Conservation (phyloP, 352 stramenopile genomes). For the Globisporangium carolinianum region DNA sequence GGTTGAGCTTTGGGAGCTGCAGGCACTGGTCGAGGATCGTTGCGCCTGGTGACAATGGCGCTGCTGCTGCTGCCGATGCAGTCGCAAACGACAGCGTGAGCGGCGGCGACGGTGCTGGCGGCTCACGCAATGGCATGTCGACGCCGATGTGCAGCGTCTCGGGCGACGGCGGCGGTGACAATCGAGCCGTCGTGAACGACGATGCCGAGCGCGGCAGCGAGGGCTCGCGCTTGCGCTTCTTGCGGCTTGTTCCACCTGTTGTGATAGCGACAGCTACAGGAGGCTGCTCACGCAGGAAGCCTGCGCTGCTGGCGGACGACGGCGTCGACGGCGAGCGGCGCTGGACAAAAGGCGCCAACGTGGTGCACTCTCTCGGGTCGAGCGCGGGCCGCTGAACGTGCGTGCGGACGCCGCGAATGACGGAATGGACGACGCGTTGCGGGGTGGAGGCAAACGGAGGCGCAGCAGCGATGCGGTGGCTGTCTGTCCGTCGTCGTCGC, state of each 20-base stretch:
- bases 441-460: too few species aligned
- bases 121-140: conserved; percentile 16
- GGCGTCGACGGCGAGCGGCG: conserved; percentile 5
- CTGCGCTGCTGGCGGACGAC: not conserved
- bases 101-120: conserved; percentile 9
- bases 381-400: not conserved
- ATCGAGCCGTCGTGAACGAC: too few species aligned
- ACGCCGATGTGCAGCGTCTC: conserved; percentile 13
- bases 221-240: conserved; percentile 15
- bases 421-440: conserved; percentile 1
- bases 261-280: not conserved
- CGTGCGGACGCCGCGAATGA: conserved; percentile 13
- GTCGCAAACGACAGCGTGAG: conserved; percentile 6
- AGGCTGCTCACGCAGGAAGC: conserved; percentile 2
- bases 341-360: conserved; percentile 7
- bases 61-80: not conserved
- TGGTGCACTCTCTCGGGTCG: not conserved
- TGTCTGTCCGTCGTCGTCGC: too few species aligned
- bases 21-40: conserved; percentile 42
- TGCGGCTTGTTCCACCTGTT: not conserved
- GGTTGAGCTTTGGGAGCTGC: conserved; percentile 58
- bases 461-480: too few species aligned
- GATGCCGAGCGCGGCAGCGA: not conserved
- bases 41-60: not conserved
- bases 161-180: not conserved